Evolutionary conservation across 2,329 filamentous ascomycete genomes (phyloP).

Genomic region (Hysterium pulicare): DNA sequence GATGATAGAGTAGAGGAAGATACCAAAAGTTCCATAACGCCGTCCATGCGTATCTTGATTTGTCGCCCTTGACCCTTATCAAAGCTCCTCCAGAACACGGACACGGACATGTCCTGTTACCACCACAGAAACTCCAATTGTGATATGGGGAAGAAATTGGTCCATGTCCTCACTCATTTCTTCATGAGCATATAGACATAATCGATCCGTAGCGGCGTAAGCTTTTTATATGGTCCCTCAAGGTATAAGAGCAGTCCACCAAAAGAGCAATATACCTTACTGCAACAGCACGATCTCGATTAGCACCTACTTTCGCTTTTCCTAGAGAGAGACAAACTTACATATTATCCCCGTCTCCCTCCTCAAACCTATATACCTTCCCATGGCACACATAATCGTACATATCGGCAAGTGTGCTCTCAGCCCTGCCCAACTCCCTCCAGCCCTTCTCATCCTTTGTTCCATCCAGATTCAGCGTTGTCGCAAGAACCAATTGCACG

Average conservation of each 20-base stretch:
- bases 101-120: background rate
- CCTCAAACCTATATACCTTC: constrained; percentile 86
- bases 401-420: constrained; percentile 63
- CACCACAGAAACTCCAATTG: no score
- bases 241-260: constrained; percentile 87
- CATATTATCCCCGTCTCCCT: constrained; percentile 81
- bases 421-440: constrained; percentile 58
- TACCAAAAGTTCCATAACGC: constrained; percentile 27
- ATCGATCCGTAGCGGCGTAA: constrained; percentile 87
- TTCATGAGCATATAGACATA: constrained; percentile 91
- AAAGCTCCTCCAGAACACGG: constrained; percentile 7
- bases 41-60: constrained; percentile 29
- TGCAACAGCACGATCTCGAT: constrained; percentile 40
- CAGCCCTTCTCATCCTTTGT: constrained; percentile 62
- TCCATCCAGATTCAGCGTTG: constrained; percentile 82
- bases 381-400: constrained; percentile 87
- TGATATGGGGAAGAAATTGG: no score
- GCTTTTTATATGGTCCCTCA: constrained; percentile 92
- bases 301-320: constrained; percentile 15
- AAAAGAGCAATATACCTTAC: constrained; percentile 92
- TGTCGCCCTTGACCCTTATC: no score
- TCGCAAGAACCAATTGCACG: constrained; percentile 77
- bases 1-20: constrained; percentile 11
- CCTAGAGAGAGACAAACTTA: constrained; percentile 48
- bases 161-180: constrained; percentile 57